Evolutionary conservation across 1,284 basidiomycete species (phyloP).

Genomic region (Cystobasidium pallidum): DNA sequence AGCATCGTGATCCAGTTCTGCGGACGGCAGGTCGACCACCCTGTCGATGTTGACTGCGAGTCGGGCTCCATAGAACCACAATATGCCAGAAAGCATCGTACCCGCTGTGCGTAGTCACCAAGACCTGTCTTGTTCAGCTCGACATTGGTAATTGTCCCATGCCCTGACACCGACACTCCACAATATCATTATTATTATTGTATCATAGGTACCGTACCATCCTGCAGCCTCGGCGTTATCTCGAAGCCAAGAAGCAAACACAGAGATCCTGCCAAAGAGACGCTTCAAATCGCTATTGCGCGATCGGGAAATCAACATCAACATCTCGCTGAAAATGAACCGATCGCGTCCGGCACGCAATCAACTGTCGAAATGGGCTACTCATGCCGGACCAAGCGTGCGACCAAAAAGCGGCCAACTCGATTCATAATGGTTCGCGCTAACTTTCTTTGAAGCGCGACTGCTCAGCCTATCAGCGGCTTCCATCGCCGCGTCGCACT

Average conservation of each 20-base stretch:
- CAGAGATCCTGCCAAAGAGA: neutral
- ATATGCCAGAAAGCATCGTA: too few species aligned
- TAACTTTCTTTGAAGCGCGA: neutral
- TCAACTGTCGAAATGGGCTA: neutral
- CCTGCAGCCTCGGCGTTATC: too few species aligned
- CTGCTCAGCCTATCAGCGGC: neutral
- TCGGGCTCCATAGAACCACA: too few species aligned
- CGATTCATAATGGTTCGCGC: neutral
- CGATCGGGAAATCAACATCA: conserved; percentile 2
- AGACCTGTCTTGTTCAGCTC: too few species aligned
- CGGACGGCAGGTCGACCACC: too few species aligned
- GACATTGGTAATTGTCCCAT: too few species aligned
- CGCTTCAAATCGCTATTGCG: neutral
- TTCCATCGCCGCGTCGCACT: neutral
- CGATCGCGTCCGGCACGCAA: conserved; percentile 14
- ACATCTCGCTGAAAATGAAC: conserved; percentile 1
- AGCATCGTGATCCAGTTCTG: too few species aligned
- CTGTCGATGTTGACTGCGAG: too few species aligned
- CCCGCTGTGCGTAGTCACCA: too few species aligned
- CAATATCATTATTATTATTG: too few species aligned
- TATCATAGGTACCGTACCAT: too few species aligned
- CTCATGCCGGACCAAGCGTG: neutral
- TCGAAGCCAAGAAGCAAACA: neutral
- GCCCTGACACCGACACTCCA: too few species aligned
- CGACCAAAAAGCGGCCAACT: neutral